phyloP scores from a whole-genome alignment of 129 eudicot species.

The Calendula officinalis region DNA sequence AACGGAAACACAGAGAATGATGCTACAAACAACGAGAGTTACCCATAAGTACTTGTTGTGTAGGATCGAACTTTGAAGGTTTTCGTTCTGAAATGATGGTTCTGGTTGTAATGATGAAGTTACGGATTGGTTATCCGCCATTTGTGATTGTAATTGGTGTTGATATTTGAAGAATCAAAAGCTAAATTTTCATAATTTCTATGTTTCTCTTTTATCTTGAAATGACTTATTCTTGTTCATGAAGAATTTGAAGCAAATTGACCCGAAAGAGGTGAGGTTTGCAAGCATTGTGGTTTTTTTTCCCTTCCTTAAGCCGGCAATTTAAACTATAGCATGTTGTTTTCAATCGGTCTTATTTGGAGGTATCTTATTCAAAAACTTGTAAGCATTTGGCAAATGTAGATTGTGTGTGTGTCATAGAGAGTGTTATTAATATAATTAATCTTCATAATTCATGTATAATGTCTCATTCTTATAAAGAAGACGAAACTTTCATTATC shows the following conservation, averaged over 20 bases:
- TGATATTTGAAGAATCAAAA: neutral
- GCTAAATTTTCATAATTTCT: slow-evolving; percentile 8
- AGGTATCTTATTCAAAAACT: neutral
- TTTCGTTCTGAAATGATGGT: slow-evolving; percentile 18
- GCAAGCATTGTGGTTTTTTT: slow-evolving; percentile 11
- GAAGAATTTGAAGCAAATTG: slow-evolving; percentile 14
- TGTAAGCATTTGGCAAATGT: neutral
- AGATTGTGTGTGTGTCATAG: neutral
- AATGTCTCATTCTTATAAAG: no score
- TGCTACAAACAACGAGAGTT: slow-evolving; percentile 31
- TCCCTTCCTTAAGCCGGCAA: slow-evolving; percentile 26
- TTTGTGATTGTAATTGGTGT: neutral
- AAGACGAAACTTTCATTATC: no score
- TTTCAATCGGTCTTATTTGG: slow-evolving; percentile 14
- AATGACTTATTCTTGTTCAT: slow-evolving; percentile 17
- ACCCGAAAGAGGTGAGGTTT: slow-evolving; percentile 8
- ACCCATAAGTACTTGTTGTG: slow-evolving; percentile 34
- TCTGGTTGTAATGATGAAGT: slow-evolving; percentile 6
- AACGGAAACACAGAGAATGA: slow-evolving; percentile 24
- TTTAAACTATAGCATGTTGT: slow-evolving; percentile 27
- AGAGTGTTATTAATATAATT: neutral
- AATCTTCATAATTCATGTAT: neutral
- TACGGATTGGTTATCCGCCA: slow-evolving; percentile 18
- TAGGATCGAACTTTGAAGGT: slow-evolving; percentile 15
- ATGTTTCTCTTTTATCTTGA: neutral